Evolutionary conservation across 164 flowering plant species (phyloP).

Genomic region (Platanus orientalis): DNA sequence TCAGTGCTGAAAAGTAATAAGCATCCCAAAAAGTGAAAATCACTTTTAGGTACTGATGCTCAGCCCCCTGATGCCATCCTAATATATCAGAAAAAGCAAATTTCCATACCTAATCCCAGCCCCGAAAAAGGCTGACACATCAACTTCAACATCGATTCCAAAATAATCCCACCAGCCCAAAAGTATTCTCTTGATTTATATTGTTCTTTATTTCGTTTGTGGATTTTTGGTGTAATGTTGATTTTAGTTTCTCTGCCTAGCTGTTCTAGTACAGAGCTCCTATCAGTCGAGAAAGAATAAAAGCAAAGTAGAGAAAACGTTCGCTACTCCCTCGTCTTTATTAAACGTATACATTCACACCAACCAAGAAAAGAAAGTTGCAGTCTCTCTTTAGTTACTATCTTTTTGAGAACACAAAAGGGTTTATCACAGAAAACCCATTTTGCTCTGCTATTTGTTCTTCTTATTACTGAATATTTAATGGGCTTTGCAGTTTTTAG

Average conservation of each 20-base stretch:
- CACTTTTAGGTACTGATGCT: too few relatives aligned
- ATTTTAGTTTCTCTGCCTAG: not conserved
- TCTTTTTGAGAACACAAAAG: not conserved
- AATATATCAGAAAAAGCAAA: too few relatives aligned
- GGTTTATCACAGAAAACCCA: not conserved
- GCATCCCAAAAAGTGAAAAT: too few relatives aligned
- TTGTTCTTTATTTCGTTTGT: not conserved
- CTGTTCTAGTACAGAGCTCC: not conserved
- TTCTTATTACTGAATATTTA: not conserved
- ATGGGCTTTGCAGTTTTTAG: slow-evolving; percentile 1
- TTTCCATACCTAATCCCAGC: too few relatives aligned
- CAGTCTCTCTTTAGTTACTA: slow-evolving; percentile 2
- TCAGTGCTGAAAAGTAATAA: too few relatives aligned
- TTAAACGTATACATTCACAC: slow-evolving; percentile 30
- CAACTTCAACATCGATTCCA: slow-evolving; percentile 5
- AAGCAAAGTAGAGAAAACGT: slow-evolving; percentile 18
- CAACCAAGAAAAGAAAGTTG: slow-evolving; percentile 38
- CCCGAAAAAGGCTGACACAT: not conserved
- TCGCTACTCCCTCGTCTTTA: slow-evolving; percentile 7
- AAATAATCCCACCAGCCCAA: not conserved
- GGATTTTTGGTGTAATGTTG: not conserved
- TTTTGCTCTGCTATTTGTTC: slow-evolving; percentile 1
- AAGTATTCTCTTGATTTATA: not conserved
- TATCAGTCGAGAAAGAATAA: slow-evolving; percentile 2
- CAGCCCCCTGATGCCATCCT: too few relatives aligned